Evolutionary conservation across 495 filamentous ascomycete species (phyloP).

Genomic region (Xylaria longipes): DNA sequence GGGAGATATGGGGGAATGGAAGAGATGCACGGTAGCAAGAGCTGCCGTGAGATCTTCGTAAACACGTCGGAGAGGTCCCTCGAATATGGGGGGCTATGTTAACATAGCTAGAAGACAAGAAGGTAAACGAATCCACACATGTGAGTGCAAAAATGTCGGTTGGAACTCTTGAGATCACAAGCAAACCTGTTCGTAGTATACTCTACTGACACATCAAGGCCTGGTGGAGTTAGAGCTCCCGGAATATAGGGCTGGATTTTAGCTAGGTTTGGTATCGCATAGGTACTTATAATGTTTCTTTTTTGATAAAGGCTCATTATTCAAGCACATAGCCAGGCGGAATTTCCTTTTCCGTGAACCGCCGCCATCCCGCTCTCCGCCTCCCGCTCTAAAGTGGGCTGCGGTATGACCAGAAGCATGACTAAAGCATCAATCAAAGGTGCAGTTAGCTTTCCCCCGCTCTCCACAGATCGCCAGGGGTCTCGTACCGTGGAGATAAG

Average conservation of each 20-base stretch:
- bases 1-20: not conserved
- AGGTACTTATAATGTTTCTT: not conserved
- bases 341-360: slow-evolving; percentile 9
- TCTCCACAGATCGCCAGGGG: not conserved
- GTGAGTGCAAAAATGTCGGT: not conserved
- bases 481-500: not conserved
- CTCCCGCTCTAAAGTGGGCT: not conserved
- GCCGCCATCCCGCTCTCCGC: not conserved
- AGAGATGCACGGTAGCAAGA: too few relatives aligned
- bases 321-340: not conserved
- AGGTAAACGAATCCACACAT: too few relatives aligned
- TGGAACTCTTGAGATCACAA: not conserved
- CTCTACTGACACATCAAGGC: not conserved
- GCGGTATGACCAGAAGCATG: not conserved
- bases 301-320: not conserved
- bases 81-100: not conserved
- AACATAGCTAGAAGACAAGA: not conserved
- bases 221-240: not conserved
- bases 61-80: not conserved
- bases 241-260: not conserved
- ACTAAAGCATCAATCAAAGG: not conserved
- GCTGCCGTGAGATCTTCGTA: not conserved
- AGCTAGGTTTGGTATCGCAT: not conserved
- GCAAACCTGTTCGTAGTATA: not conserved
- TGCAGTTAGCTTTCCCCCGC: slow-evolving; percentile 1